Conservation (phyloP, 2,329 filamentous ascomycete species). For the Neopestalotiopsis sp. region DNA sequence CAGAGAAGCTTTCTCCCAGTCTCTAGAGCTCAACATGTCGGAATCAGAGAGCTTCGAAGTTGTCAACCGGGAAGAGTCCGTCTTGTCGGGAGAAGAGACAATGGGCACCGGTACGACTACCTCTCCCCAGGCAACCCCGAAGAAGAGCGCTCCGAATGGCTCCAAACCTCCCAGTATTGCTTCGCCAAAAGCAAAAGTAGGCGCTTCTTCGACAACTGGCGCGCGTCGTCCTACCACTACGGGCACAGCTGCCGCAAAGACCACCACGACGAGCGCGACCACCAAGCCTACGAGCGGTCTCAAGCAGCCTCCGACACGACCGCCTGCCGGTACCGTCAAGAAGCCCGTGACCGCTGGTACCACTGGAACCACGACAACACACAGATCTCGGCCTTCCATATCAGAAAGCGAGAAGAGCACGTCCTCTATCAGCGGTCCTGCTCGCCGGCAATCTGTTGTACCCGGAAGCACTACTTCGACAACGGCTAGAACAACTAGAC, state of each 20-base stretch:
- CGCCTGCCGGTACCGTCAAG: conserved; percentile 44
- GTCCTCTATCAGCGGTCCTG: conserved; percentile 42
- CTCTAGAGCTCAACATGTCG: conserved; percentile 43
- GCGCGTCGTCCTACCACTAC: conserved; percentile 40
- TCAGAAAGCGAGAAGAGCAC: conserved; percentile 57
- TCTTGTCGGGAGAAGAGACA: conserved; percentile 40
- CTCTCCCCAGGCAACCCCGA: conserved; percentile 30
- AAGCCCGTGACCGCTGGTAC: conserved; percentile 33
- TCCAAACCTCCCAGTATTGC: conserved; percentile 36
- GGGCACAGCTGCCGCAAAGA: conserved; percentile 30
- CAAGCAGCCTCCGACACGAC: conserved; percentile 54
- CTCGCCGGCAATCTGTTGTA: conserved; percentile 50
- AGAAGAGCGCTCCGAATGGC: conserved; percentile 35
- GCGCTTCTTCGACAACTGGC: conserved; percentile 31
- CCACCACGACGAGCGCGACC: conserved; percentile 34
- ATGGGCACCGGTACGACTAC: conserved; percentile 35
- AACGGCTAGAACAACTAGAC: conserved; percentile 38
- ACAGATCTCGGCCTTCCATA: conserved; percentile 53
- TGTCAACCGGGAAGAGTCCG: conserved; percentile 47
- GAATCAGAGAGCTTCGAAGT: conserved; percentile 52
- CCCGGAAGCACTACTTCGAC: conserved; percentile 40
- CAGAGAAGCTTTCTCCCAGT: neutral
- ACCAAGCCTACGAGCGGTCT: conserved; percentile 45
- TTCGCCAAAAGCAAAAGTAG: conserved; percentile 4
- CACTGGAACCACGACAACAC: conserved; percentile 42